A percentile compares a stretch with the other conserved stretches of the same genome.
phyloP scores from a whole-genome alignment of 345 rosid species.

The Euphorbia lathyris region DNA sequence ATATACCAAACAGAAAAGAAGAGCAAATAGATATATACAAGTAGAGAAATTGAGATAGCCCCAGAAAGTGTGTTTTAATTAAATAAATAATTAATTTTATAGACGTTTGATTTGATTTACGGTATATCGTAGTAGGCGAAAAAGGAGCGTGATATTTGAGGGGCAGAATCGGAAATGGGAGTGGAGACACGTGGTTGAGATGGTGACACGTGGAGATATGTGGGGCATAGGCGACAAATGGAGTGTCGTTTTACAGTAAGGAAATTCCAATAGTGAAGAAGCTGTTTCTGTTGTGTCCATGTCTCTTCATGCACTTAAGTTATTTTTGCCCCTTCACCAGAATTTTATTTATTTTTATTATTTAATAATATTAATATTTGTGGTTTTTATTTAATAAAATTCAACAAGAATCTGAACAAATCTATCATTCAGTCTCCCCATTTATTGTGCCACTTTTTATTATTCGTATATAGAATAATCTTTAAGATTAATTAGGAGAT shows the following conservation, averaged over 20 bases:
- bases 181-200: constrained; percentile 28
- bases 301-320: too few relatives aligned
- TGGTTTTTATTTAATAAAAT: neutral
- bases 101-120: constrained; percentile 25
- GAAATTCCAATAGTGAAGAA: neutral
- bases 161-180: constrained; percentile 16
- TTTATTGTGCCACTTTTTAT: neutral
- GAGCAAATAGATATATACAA: neutral
- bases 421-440: constrained; percentile 1
- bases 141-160: neutral
- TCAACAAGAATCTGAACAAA: neutral
- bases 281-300: too few relatives aligned
- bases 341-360: too few relatives aligned
- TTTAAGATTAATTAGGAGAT: neutral
- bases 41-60: neutral
- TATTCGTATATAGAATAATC: neutral
- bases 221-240: constrained; percentile 28
- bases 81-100: neutral
- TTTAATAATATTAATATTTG: neutral
- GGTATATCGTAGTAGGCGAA: neutral
- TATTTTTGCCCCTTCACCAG: neutral
- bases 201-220: constrained; percentile 29
- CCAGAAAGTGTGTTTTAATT: constrained; percentile 7
- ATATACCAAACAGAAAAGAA: constrained; percentile 22
- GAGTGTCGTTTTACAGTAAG: constrained; percentile 16